Conservation (phyloP, 805 yeast species). For the Kodamaea lidongshanica region DNA sequence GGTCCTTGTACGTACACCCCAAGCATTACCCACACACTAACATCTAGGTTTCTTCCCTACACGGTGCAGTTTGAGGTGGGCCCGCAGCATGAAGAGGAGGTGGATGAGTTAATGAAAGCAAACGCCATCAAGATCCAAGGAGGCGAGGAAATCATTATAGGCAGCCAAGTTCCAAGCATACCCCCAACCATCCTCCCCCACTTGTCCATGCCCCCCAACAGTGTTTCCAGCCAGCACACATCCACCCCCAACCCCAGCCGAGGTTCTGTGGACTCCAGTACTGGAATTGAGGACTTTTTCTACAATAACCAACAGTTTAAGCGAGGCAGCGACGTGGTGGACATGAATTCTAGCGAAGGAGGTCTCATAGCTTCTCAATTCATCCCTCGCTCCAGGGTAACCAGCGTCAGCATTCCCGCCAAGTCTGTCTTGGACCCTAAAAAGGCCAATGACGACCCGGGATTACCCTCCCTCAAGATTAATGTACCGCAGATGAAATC, state of each 20-base stretch:
- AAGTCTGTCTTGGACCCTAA: slow-evolving; percentile 34
- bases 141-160: slow-evolving; percentile 7
- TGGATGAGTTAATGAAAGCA: slow-evolving; percentile 5
- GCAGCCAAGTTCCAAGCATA: slow-evolving; percentile 1
- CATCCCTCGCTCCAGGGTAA: slow-evolving; percentile 40
- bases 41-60: slow-evolving; percentile 56
- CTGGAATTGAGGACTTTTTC: slow-evolving; percentile 53
- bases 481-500: too few species aligned
- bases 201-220: slow-evolving; percentile 31
- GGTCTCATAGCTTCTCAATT: slow-evolving; percentile 28
- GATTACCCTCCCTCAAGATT: slow-evolving; percentile 31
- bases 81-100: slow-evolving; percentile 4
- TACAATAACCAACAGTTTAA: slow-evolving; percentile 17
- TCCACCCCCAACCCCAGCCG: slow-evolving; percentile 8
- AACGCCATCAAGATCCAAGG: slow-evolving; percentile 6
- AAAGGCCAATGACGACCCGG: slow-evolving; percentile 23
- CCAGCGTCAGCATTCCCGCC: slow-evolving; percentile 15
- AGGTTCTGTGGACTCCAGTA: slow-evolving; percentile 26
- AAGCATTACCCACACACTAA: slow-evolving; percentile 12
- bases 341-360: too few species aligned
- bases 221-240: slow-evolving; percentile 10
- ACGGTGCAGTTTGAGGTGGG: slow-evolving; percentile 61
- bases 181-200: slow-evolving; percentile 26
- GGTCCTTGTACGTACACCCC: slow-evolving; percentile 50
- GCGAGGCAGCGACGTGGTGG: slow-evolving; percentile 14